Evolutionary conservation across 768 basidiomycete genomes (phyloP), one percentile per base, ranked within the genome.

Genomic region (Tricholoma hemisulphureum): DNA sequence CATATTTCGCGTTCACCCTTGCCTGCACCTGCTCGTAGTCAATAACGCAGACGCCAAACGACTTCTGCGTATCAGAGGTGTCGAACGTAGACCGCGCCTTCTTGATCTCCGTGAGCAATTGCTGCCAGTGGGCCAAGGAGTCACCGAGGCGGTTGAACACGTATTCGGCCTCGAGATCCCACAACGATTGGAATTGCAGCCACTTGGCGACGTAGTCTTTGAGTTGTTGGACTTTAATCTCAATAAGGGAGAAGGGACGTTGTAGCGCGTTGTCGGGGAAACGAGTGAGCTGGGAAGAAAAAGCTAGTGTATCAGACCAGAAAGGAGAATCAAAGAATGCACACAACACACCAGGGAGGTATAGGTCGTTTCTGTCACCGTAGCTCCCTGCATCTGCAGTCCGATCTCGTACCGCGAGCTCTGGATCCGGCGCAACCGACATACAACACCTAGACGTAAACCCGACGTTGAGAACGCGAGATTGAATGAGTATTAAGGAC

Each of bases 21-120:
- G 92, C 84, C 74, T 99, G 97, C 24, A 98, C 97, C 72, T 96
- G 95, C 71, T 98, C 96, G 72, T 98, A 99, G 73, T 98, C 93
- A 65, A 99, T 89, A 43, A 95, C 84, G 67, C 93, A 95, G 9
- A 95, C 91, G 1, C 95, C 95, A 68, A 98, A 97, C 48, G 84
- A 84, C 62, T 89, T 93, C 65, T 89, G 87, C 8, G 93, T 95
- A 65, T 97, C 97, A 24, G 93, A 91, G 18, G 93, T 98, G 73
- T 99, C 97, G 68, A 99, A 98, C 16, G 95, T 98, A 54, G 94
- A 86, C 0, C 96, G 88, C 13, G 95, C 88, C 71, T 96, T 94
- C 75, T 96, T 96, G 79, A 98, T 99, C 69, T 98, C 96, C 9
- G 89, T 93, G 13, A 98, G 80, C 4, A 99, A 86, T 64, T 96